Base-by-base conservation (phyloP, 2,329 filamentous ascomycete species). In the Monosporascus sp. region DNA sequence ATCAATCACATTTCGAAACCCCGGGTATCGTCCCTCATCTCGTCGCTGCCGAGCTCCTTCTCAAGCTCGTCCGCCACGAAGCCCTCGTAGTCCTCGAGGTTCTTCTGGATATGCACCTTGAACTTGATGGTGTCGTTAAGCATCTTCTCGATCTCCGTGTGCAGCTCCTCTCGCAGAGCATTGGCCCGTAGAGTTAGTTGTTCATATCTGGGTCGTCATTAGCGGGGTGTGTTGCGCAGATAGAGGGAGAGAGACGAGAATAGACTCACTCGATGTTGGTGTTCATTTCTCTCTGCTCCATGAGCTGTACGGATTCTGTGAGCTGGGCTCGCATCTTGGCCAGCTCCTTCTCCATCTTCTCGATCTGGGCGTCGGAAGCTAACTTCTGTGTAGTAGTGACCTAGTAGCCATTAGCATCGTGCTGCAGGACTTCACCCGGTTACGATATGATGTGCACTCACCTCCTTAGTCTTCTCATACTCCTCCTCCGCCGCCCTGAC, bases 281-380 rank as follows among this genome's bases (percentile, higher is more conserved):
- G 64, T 92, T 96, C 83, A 97, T 96, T 76, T 97, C 92, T 52
- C 90, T 81, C 71, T 97, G 93, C 70, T 97, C 91, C 82, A 97
- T 87, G 48, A 96, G 73, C 71, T 97, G 90, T 51, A 97, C 88
- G 36, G 86, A 91, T 70, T 97, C 93, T 3, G 84, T 87, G 31
- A 97, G 76, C 11, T 87, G 87, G 2, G 87, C 83, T 43, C 92
- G 83, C 90, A 97, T 96, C 69, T 91, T 90, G 47, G 90, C 88
- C n/a, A 99, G 77, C 70, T 99, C 92, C 72, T 96, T 97, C 74
- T 99, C 94, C 87, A 97, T 95, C 77, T 94, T 94, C 73, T 99
- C 94, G 64, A 99, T 96, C 70, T 97, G 93, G 8, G 92, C 85
- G 68, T 97, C 94, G 2, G 87, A 90, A 7, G 86, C 87, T 68